Base-by-base conservation (phyloP, 371 early-diverging fungal species). In the Mortierella sp. region DNA sequence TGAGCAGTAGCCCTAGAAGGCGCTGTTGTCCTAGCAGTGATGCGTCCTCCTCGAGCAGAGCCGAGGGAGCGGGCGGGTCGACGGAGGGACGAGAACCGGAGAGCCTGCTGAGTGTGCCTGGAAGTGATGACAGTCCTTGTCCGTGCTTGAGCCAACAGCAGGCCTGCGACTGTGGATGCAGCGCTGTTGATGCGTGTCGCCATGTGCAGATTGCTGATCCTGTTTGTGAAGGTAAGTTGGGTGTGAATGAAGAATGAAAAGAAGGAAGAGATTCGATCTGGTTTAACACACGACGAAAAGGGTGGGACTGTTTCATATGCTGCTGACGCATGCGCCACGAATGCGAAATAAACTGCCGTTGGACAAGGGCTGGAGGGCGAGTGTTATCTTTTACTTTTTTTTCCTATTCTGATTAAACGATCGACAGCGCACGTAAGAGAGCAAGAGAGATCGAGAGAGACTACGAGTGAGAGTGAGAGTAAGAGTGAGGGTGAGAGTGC, bases 1-100 rank as follows among this genome's bases (percentile, higher is more conserved):
- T 38, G 4, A 45, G 72, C n/a, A 11, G 58, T 55, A 16, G 70
- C 72, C 19, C 84, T 77, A n/a, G 84, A 80, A 24, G 80, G 80
- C 14, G 76, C 76, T 42, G 74, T 65, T 26, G 78, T 70, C 34
- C 81, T 74, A 14, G 85, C 65, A 8, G 74, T 57, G 47, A 84
- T 76, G 6, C 85, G 81, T 68, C 85, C 85, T 11, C 85, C 77
- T 6, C 76, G 77, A 2, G 60, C 16, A 6, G 79, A 55, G 45
- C 73, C 47, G 58, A 42, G 54, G 45, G 70, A 21, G 16, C 68
- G 31, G 4, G 60, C 60, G 31, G 60, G 60, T 28, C 60, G 28
- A 28, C 60, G 60, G 60, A 60, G 60, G 31, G 72, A 63, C 34
- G 70, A 71, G 44, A 47, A 73, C 68, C 10, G 38, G 60, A 72